Evolutionary conservation across 768 basidiomycete species (phyloP).

Genomic region (Amyloporia xantha): DNA sequence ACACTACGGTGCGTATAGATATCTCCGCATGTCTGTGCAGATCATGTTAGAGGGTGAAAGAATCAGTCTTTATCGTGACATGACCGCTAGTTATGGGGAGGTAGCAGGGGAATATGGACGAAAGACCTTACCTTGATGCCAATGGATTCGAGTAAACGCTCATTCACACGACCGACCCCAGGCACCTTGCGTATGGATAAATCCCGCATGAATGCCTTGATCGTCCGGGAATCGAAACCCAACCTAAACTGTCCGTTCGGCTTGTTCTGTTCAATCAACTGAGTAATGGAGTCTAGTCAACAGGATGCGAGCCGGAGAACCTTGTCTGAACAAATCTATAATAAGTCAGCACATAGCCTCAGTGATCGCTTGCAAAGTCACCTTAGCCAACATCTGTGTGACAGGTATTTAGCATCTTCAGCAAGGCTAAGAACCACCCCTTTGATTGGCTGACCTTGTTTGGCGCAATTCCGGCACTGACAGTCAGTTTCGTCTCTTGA

Average conservation of each 20-base stretch:
- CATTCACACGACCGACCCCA: constrained; percentile 87
- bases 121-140: constrained; percentile 71
- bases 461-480: constrained; percentile 92
- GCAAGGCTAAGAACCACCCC: not conserved
- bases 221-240: constrained; percentile 52
- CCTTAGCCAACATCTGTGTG: constrained; percentile 84
- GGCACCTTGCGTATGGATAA: constrained; percentile 84
- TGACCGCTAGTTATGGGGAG: not conserved
- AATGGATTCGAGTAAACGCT: constrained; percentile 78
- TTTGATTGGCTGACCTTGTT: constrained; percentile 61
- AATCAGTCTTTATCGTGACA: not conserved
- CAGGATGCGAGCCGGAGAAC: constrained; percentile 25
- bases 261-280: constrained; percentile 73
- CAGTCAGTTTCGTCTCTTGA: constrained; percentile 78
- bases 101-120: too few relatives aligned
- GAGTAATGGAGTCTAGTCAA: not conserved
- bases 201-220: constrained; percentile 71
- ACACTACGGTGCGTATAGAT: constrained; percentile 69
- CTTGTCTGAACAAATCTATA: constrained; percentile 88
- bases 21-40: constrained; percentile 77
- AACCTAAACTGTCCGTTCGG: constrained; percentile 89
- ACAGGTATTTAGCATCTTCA: constrained; percentile 1
- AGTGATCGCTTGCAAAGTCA: constrained; percentile 24
- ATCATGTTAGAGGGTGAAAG: not conserved
- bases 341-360: not conserved